A percentile compares a stretch with the other conserved stretches of the same genome.
Conservation (phyloP, 202 grass and related monocot species). For the Schoenoplectus tabernaemontani region DNA sequence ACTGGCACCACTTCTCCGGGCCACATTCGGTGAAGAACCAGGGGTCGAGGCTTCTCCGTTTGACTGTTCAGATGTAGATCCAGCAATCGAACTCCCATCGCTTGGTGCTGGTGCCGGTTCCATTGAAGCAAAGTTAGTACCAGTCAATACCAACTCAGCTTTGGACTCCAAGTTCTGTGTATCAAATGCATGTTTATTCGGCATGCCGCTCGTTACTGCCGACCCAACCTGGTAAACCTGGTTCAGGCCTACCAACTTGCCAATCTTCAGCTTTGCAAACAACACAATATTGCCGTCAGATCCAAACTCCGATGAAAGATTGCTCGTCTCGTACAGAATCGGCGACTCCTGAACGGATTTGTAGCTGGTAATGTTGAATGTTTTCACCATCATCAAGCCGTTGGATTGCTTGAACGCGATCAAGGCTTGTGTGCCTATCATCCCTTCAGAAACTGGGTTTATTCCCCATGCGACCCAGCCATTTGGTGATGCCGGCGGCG, state of each 20-base stretch:
- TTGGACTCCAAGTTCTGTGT: constrained; percentile 37
- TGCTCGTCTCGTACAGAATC: constrained; percentile 38
- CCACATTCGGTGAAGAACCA: not conserved
- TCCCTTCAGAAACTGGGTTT: constrained; percentile 46
- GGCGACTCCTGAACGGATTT: not conserved
- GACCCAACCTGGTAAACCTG: constrained; percentile 82
- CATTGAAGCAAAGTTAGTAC: not conserved
- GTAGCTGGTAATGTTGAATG: constrained; percentile 66
- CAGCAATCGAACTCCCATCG: not conserved
- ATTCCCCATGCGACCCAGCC: constrained; percentile 81
- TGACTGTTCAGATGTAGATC: not conserved
- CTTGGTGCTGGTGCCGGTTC: constrained; percentile 20
- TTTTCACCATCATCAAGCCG: constrained; percentile 32
- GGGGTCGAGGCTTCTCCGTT: not conserved
- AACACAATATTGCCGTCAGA: constrained; percentile 33
- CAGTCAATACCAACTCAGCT: constrained; percentile 29
- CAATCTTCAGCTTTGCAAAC: constrained; percentile 55
- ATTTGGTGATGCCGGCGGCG: constrained; percentile 13
- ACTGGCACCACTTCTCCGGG: not conserved
- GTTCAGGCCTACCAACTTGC: constrained; percentile 29
- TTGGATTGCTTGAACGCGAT: constrained; percentile 33
- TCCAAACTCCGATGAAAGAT: constrained; percentile 51
- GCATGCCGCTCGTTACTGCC: constrained; percentile 33
- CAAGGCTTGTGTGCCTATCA: constrained; percentile 65
- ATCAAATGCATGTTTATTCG: constrained; percentile 52